Conservation (phyloP, 208 protist genomes). For the Sergeia podlipaevii region DNA sequence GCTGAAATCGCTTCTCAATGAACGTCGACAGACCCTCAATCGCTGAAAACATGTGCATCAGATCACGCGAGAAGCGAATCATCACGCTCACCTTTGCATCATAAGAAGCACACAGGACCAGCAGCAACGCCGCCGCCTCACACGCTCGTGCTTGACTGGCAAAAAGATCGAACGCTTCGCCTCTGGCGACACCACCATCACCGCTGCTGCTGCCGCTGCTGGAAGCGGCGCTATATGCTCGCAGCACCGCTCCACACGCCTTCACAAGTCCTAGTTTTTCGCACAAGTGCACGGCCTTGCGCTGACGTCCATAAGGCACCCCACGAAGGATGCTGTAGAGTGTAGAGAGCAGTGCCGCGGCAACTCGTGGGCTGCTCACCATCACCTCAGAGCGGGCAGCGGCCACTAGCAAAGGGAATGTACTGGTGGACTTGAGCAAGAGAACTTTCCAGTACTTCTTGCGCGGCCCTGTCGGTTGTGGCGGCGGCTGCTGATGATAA, state of each 20-base stretch:
- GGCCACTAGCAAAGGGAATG: conserved; percentile 47
- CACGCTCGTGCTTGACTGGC: conserved; percentile 17
- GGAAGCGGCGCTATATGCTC: not conserved
- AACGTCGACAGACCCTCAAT: not conserved
- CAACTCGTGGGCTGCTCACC: conserved; percentile 23
- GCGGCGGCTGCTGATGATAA: too few species aligned
- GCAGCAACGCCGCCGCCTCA: conserved; percentile 39
- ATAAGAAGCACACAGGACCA: conserved; percentile 26
- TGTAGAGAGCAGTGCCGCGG: conserved; percentile 38
- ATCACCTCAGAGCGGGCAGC: conserved; percentile 37
- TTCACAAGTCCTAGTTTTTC: conserved; percentile 41
- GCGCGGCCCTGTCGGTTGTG: not conserved
- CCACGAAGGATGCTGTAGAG: conserved; percentile 69
- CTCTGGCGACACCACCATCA: conserved; percentile 1
- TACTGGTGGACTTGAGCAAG: conserved; percentile 47
- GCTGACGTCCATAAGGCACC: conserved; percentile 14
- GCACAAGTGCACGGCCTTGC: conserved; percentile 38
- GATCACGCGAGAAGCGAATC: conserved; percentile 29
- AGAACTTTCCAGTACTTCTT: conserved; percentile 35
- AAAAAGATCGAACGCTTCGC: not conserved
- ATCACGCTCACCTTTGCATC: conserved; percentile 25
- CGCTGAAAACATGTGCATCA: not conserved
- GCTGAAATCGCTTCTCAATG: not conserved
- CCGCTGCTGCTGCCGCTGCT: not conserved
- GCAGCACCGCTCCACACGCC: conserved; percentile 10